phyloP scores from a whole-genome alignment of 306 rosid species.

The Sicyos baderoa region DNA sequence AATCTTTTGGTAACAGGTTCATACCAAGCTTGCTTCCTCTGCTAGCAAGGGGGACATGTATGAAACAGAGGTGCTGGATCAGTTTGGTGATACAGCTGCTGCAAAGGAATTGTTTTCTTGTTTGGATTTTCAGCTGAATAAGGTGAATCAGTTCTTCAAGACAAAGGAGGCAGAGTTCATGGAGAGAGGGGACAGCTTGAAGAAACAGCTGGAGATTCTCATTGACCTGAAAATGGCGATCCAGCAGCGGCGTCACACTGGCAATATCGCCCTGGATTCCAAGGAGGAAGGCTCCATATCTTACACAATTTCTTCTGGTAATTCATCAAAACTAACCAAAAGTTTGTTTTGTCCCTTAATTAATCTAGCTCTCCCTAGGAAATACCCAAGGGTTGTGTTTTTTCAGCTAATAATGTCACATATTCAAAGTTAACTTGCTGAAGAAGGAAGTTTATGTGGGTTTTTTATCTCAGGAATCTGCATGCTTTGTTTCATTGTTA shows the following conservation, averaged over 20 bases:
- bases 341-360: background rate
- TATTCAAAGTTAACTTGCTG: background rate
- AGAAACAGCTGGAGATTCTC: constrained; percentile 76
- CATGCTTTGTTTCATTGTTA: background rate
- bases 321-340: constrained; percentile 4
- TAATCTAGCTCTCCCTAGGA: background rate
- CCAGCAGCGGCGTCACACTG: constrained; percentile 38
- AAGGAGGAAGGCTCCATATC: constrained; percentile 78
- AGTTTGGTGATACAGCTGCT: constrained; percentile 68
- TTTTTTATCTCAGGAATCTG: background rate
- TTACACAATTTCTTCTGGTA: constrained; percentile 76
- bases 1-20: constrained; percentile 45
- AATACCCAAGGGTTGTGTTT: background rate
- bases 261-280: constrained; percentile 31
- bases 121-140: constrained; percentile 76
- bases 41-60: constrained; percentile 65
- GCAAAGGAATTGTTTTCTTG: constrained; percentile 80
- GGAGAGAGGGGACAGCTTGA: constrained; percentile 77
- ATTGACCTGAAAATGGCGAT: constrained; percentile 50
- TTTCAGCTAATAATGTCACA: background rate
- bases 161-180: constrained; percentile 68
- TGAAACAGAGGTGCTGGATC: constrained; percentile 81
- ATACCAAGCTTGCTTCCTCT: constrained; percentile 73
- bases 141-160: constrained; percentile 76
- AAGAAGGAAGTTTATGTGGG: background rate